Evolutionary conservation across 1,139 yeast genomes (phyloP), one percentile per base, ranked within the genome.

Genomic region (Yamadazyma spencermartinsiae): DNA sequence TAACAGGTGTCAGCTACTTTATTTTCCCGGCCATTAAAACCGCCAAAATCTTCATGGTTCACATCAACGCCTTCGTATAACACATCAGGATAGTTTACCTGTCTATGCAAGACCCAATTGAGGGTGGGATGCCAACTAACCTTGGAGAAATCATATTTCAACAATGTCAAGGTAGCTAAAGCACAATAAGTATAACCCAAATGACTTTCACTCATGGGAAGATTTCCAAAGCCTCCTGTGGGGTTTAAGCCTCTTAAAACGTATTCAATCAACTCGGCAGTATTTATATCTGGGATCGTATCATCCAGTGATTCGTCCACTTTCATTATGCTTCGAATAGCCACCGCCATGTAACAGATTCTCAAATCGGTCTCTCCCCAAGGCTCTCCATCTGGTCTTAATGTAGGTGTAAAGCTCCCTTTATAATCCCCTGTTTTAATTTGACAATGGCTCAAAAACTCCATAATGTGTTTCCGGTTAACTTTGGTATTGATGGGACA

Each of bases 121-220:
- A 68, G 41, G 0, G 89, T 77, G 14, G 50, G 49, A 2, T 46
- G 41, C 12, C 58, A 45, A 28, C 45, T 50, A 4, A 36, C 13
- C 8, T 37, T 33, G 4, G 15, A 3, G 12, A 45, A 42, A 26
- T 47, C 43, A 35, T 35, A 46, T 32, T 41, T 56, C 4, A 80
- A 55, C 33, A 86, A 51, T 27, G 60, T 58, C 42, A 88, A 67
- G 1, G 86, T 63, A 0, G 87, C 86, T 29, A 92, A 53, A 0
- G 88, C 96, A 61, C 98, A 90, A 54, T 80, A 92, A 0, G 96
- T 85, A 46, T 85, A 73, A 0, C 98, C 98, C 7, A 90, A 80
- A 61, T 92, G 98, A 2, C 94, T 72, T 59, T 92, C 98, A 16
- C 76, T 70, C 29, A 47, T 40, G 2, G 46, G 43, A 4, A 48